Evolutionary conservation across 306 rosid genomes (phyloP).

Genomic region (Canavalia gladiata): DNA sequence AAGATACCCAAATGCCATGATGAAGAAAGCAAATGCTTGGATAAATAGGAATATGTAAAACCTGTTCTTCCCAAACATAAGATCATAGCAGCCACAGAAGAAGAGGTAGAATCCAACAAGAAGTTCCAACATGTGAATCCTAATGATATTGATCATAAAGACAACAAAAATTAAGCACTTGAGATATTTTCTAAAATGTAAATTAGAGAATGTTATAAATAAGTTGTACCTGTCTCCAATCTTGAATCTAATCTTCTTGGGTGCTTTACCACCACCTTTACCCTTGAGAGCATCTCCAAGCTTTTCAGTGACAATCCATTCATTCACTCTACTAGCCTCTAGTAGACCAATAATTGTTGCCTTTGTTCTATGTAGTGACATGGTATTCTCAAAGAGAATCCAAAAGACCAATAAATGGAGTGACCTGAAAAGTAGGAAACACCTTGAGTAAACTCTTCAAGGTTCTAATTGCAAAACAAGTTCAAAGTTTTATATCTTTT

Average conservation of each 20-base stretch:
- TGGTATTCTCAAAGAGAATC: constrained; percentile 91
- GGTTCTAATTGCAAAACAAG: not conserved
- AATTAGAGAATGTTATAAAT: not conserved
- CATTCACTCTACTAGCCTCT: constrained; percentile 76
- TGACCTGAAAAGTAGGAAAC: constrained; percentile 64
- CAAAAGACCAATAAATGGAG: constrained; percentile 75
- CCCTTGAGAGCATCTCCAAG: constrained; percentile 78
- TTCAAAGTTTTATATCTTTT: not conserved
- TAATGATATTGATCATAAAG: constrained; percentile 48
- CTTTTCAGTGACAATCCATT: constrained; percentile 93
- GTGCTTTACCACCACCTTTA: constrained; percentile 56
- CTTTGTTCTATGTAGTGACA: constrained; percentile 89
- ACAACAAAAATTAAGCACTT: constrained; percentile 23
- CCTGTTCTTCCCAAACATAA: constrained; percentile 70
- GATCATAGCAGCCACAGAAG: constrained; percentile 74
- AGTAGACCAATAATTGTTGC: constrained; percentile 86
- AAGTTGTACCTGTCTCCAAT: constrained; percentile 75
- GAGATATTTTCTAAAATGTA: not conserved
- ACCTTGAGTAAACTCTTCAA: not conserved
- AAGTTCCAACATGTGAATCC: constrained; percentile 77
- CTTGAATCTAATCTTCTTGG: constrained; percentile 60
- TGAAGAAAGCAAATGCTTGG: constrained; percentile 78
- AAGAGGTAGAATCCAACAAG: constrained; percentile 74
- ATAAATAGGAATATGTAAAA: constrained; percentile 74
- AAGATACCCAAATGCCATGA: constrained; percentile 79